Base-by-base conservation (phyloP, 2,329 filamentous ascomycete species). In the Calonectria leucothoes region DNA sequence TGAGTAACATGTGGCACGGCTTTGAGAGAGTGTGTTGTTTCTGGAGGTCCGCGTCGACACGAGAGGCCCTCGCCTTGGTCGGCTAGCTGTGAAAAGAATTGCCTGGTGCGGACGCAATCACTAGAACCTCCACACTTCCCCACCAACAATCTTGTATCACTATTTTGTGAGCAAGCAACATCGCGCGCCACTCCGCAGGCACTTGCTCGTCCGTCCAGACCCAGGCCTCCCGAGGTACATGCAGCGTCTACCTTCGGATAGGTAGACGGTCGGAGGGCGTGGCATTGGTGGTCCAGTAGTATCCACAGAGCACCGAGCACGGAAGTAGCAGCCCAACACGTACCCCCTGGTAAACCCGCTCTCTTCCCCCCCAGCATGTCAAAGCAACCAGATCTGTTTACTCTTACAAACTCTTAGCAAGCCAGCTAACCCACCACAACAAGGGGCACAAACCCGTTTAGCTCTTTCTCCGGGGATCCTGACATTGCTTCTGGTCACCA, bases 391-490 rank as follows among this genome's bases (percentile, higher is more conserved):
- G n/a, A 20, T 63, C 29, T n/a, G 37, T 11, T 39, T 64, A 29
- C 29, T 12, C 48, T 70, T 33, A 14, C 29, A 31, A 29, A 51
- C 63, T 29, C 59, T 51, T 27, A 64, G 68, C 39, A 51, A 66
- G 63, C 69, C 69, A 66, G 57, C 31, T 61, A 59, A 71, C 51
- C 63, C 39, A 39, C 55, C 61, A 20, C 49, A 37, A 33, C 29
- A 37, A 71, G 57, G 27, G 49, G 35, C 23, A 31, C 69, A 71
- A 39, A 23, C 15, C n/a, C 17, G 51, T 37, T 61, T 49, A 12
- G 27, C 17, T 14, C 11, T 17, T 57, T 14, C 57, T 29, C 61
- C 27, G 39, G n/a, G 59, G 48, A 70, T 70, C 48, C 48, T 20
- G 17, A 48, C 23, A 29, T 51, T 35, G 33, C 33, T 25, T 23